A percentile compares a stretch with the other conserved stretches of the same genome.
These are phyloP conservation scores for Psilocybe azurescens DNA, from an alignment of 768 basidiomycete species.

Conservation along the genomic window DNA sequence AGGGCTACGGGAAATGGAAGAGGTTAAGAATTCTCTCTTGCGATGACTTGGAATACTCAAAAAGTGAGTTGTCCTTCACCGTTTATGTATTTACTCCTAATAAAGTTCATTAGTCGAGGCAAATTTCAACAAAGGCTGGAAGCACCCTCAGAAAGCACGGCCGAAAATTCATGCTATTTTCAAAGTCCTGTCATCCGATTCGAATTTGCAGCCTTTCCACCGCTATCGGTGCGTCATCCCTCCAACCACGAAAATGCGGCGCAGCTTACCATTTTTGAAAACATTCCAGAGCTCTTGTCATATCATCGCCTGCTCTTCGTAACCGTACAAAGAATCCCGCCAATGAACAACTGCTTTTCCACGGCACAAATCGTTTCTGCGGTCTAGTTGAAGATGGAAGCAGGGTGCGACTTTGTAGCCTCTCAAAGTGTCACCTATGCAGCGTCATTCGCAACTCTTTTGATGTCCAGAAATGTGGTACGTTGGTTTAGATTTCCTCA, in stretches of 20 bases:
- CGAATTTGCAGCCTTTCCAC: constrained; percentile 48
- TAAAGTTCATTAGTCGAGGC: constrained; percentile 46
- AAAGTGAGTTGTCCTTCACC: constrained; percentile 38
- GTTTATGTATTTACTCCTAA: neutral
- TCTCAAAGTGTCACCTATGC: constrained; percentile 60
- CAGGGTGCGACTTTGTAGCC: constrained; percentile 51
- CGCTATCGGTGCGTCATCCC: constrained; percentile 45
- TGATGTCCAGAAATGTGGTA: constrained; percentile 63
- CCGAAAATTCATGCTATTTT: constrained; percentile 56
- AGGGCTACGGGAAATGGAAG: constrained; percentile 42
- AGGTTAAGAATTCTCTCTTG: constrained; percentile 47
- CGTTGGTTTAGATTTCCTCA: constrained; percentile 17
- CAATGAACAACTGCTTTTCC: constrained; percentile 67
- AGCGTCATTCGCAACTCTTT: constrained; percentile 62
- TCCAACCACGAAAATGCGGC: neutral
- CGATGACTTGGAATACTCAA: constrained; percentile 38
- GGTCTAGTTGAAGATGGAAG: constrained; percentile 56
- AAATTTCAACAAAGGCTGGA: constrained; percentile 59
- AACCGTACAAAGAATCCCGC: constrained; percentile 33
- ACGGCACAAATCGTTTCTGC: constrained; percentile 69
- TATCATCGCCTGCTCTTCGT: constrained; percentile 27
- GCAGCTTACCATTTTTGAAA: no score
- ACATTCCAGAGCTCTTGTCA: constrained; percentile 34
- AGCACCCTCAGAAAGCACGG: constrained; percentile 54
- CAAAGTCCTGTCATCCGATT: constrained; percentile 53